phyloP scores from a whole-genome alignment of 495 filamentous ascomycete species.

The Penicillium ochrochloron region DNA sequence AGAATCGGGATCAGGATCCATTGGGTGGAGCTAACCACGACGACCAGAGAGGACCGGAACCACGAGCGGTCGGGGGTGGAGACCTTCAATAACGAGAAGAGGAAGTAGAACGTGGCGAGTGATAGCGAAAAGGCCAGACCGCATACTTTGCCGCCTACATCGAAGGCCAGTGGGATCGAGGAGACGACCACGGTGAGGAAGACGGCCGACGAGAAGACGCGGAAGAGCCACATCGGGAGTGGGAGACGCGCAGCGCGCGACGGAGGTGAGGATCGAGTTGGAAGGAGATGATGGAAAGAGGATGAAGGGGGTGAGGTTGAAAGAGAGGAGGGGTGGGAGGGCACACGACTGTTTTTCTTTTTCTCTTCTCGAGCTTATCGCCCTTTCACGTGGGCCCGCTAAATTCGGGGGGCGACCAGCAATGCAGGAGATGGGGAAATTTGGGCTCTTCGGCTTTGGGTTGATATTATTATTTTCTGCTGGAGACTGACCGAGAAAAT shows the following conservation, averaged over 20 bases:
- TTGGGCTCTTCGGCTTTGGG: background rate
- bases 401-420: constrained; percentile 4
- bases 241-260: constrained; percentile 25
- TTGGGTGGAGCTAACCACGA: constrained; percentile 72
- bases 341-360: constrained; percentile 32
- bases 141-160: constrained; percentile 93
- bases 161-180: constrained; percentile 93
- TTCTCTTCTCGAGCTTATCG: constrained; percentile 31
- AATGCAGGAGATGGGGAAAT: background rate
- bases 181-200: constrained; percentile 89
- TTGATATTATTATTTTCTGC: background rate
- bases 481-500: background rate
- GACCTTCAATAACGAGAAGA: constrained; percentile 80
- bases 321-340: constrained; percentile 13
- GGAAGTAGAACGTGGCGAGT: constrained; percentile 85
- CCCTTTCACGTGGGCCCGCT: constrained; percentile 28
- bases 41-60: constrained; percentile 68
- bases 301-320: constrained; percentile 1
- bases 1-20: constrained; percentile 81
- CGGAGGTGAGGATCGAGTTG: background rate
- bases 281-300: background rate
- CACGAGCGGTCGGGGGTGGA: constrained; percentile 79
- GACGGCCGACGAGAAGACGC: constrained; percentile 70
- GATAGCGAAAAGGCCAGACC: constrained; percentile 91
- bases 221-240: constrained; percentile 69